Conservation (phyloP, 805 yeast genomes). For the Hanseniaspora meyeri region DNA sequence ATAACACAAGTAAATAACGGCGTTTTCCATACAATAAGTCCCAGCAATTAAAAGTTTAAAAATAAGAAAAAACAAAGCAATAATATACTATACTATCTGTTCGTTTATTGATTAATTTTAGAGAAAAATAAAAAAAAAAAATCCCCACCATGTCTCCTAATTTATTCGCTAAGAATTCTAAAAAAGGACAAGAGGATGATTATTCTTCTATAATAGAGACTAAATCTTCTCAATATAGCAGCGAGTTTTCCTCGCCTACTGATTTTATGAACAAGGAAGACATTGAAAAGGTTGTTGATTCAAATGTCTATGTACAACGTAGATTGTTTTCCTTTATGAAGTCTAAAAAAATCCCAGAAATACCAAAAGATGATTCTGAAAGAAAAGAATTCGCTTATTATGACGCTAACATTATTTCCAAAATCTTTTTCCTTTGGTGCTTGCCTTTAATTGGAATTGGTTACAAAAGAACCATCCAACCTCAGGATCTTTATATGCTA, state of each 20-base stretch:
- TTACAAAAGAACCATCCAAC: conserved; percentile 41
- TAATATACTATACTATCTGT: too few relatives aligned
- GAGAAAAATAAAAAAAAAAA: neutral
- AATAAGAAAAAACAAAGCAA: too few relatives aligned
- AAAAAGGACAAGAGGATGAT: conserved; percentile 1
- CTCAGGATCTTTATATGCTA: conserved; percentile 35
- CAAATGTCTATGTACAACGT: conserved; percentile 31
- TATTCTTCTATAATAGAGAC: conserved; percentile 7
- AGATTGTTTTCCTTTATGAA: conserved; percentile 38
- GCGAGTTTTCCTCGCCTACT: conserved; percentile 13
- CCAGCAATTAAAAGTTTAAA: too few relatives aligned
- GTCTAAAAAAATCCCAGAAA: conserved; percentile 33
- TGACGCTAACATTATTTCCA: conserved; percentile 31
- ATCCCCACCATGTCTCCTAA: neutral
- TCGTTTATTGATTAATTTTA: too few relatives aligned
- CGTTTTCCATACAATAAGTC: too few relatives aligned
- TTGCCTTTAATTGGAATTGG: conserved; percentile 39
- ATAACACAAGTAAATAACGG: too few relatives aligned
- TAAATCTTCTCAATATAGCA: neutral
- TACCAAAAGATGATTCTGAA: conserved; percentile 39
- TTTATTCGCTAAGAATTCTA: neutral
- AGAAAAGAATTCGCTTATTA: conserved; percentile 39
- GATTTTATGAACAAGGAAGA: conserved; percentile 25
- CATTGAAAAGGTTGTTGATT: conserved; percentile 27
- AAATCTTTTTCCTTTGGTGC: conserved; percentile 35